Evolutionary conservation across 2,329 filamentous ascomycete species (phyloP), one percentile per base, ranked within the genome.

Genomic region (Trichoderma gracile): DNA sequence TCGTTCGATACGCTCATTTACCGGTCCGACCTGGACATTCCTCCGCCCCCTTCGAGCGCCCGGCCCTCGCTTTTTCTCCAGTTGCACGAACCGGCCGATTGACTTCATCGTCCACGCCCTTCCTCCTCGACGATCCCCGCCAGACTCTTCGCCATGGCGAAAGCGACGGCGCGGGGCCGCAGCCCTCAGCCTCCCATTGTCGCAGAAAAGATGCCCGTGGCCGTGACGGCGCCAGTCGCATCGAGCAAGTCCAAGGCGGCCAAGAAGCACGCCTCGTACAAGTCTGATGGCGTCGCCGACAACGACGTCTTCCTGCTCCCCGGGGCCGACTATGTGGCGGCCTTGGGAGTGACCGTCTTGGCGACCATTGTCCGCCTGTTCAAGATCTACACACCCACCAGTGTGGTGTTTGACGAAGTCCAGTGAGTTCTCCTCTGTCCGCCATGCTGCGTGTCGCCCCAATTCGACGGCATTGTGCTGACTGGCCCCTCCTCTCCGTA

Each of bases 331-430:
- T 97, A 95, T 80, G 86, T 91, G 78, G 78, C 92, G 67, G 83
- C 96, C 76, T 79, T 86, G 21, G 79, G 84, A 57, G 78, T 98
- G 69, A 96, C 92, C 58, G 70, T 93, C 19, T 72, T 97, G 68
- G 91, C 91, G 57, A 84, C 89, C 63, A 80, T 89, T 69, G 92
- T 99, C 69, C 91, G 95, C 69, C 80, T 98, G 68, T 99, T 96
- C 82, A 89, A 92, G 74, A 97, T 99, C 80, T 97, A 96, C 77
- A 92, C 97, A 77, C 95, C 95, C 64, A 90, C 88, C 73, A 97
- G 93, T 73, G 95, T 99, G 67, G 95, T 99, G 70, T 99, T 99
- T 77, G 95, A 99, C 78, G 95, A 99, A 82, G 95, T 99, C 77
- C 95, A 99, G 93, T 97, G 86, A 77, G 92, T 88, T 63, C 5